Evolutionary conservation across 1,284 basidiomycete genomes (phyloP), one percentile per base, ranked within the genome.

Genomic region (Sporisorium graminicola): DNA sequence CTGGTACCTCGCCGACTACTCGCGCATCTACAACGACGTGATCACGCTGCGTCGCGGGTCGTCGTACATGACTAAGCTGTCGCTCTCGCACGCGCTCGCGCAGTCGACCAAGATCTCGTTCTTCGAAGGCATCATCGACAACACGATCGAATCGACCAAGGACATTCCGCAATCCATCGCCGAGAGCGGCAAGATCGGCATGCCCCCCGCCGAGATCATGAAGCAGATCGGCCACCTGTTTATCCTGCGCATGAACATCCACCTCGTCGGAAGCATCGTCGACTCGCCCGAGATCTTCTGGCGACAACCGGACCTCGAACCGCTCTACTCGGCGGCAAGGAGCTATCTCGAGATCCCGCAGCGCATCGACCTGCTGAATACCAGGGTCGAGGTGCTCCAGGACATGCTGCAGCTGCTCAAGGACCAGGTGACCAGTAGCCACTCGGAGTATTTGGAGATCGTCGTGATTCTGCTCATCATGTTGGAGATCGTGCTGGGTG

Each of bases 211-310:
- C 43, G 95, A 97, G 85, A 98, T 98, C 84, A 97, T 98, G 95
- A 93, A 93, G 85, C 94, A 98, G 87, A 98, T 97, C 78, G 95
- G 95, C 33, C 83, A 85, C 46, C 89, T 98, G 47, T 98, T 98
- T 87, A 91, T 98, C 54, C 88, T 98, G 78, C 89, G 95, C 69
- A 95, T 95, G 76, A 96, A 95, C 84, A 96, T 98, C 82, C 95
- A 96, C 83, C 92, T 95, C 43, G 95, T 98, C 58, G 95, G 95
- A 40, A 95, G 94, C 42, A 95, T 98, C 29, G 88, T 98, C 35
- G 95, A 98, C 87, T 94, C 94, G 35, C 95, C 95, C 37, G 94
- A 96, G 86, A 91, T 96, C 51, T 97, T 97, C 86, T 96, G 94
- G 94, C 86, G 82, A 10, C 84, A 85, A 43, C 84, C 95, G 18